Base-by-base conservation (phyloP, 768 basidiomycete genomes). In the Naganishia vaughanmartiniae region DNA sequence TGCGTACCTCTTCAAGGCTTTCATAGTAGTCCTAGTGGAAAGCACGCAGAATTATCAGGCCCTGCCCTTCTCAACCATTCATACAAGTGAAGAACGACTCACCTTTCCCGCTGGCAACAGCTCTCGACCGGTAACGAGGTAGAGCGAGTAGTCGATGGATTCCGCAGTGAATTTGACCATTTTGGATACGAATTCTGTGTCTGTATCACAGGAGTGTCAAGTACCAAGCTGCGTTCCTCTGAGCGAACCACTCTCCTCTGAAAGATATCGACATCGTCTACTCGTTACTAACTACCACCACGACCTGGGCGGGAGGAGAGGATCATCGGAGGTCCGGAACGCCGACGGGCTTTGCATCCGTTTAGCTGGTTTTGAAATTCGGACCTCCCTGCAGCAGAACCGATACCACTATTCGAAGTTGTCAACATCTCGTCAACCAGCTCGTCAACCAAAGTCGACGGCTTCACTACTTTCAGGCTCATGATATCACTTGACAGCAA, bases 61-160 rank as follows among this genome's bases (percentile, higher is more conserved):
- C 34, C n/a, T 42, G 7, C 17, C 15, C 14, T 51, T n/a, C 4
- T 51, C 7, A 51, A 46, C 45, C 48, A 7, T 21, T 51, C 48
- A 53, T 58, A 11, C 19, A 26, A 39, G 26, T 34, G n/a, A 42
- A 42, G 24, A 51, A n/a, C 56, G 11, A 63, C 69, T 65, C 74
- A 90, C 91, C 85, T 89, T 91, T 77, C 87, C 88, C 26, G 84
- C 82, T 12, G 92, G 91, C 5, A 95, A 84, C 0, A 92, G 82
- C 26, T 88, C 85, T 66, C 93, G 84, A 19, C 90, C 90, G 0
- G 93, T 94, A 9, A 96, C 93, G 51, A 95, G 86, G 79, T 95
- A 97, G 12, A 96, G 80, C 0, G 89, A 79, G 74, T 82, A 82
- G 74, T 83, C 82, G 30, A 82, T 69, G n/a, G 60, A 28, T 12